phyloP scores from a whole-genome alignment of 441 rosid species.

The Croton setiger region DNA sequence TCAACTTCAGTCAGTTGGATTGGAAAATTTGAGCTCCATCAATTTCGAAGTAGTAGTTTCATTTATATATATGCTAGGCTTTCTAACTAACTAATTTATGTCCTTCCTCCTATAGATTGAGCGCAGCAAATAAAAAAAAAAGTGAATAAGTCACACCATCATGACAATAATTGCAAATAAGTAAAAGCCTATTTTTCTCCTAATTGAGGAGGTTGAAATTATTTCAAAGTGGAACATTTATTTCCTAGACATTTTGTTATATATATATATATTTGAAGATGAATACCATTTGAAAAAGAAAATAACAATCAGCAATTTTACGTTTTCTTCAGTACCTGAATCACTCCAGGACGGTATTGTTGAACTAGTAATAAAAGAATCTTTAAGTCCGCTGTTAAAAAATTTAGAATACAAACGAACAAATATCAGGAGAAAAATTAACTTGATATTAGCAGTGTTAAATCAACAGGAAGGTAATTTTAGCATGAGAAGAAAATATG shows the following conservation, averaged over 20 bases:
- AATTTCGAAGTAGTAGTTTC: background rate
- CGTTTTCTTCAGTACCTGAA: constrained; percentile 24
- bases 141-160: background rate
- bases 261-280: background rate
- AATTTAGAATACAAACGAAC: background rate
- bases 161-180: background rate
- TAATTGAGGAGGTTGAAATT: background rate
- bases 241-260: background rate
- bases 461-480: background rate
- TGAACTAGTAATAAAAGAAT: constrained; percentile 16
- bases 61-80: background rate
- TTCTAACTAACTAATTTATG: background rate
- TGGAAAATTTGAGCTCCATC: constrained; percentile 6
- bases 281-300: constrained; percentile 1
- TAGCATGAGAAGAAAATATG: background rate
- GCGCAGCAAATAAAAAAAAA: background rate
- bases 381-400: constrained; percentile 30
- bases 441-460: background rate
- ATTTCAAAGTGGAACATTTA: background rate
- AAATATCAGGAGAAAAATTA: background rate
- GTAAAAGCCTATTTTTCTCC: background rate
- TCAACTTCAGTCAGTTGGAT: background rate
- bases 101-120: background rate
- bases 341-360: constrained; percentile 8
- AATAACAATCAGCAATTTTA: background rate